Conservation (phyloP, 139 green algal genomes). For the Eudorina sp. region DNA sequence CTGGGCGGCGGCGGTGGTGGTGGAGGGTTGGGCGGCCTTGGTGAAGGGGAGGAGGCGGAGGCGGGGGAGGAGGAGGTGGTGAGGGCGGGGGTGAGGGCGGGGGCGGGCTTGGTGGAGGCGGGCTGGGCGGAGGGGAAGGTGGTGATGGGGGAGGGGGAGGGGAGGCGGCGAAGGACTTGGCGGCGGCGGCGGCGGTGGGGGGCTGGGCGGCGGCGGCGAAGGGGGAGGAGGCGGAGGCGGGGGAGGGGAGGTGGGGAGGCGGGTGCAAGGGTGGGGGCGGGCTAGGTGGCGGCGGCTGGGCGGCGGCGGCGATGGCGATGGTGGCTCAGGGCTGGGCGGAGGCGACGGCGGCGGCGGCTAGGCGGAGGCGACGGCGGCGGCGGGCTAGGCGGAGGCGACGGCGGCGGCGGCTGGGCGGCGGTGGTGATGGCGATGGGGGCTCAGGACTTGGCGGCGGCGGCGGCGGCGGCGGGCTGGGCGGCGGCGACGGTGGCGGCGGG, state of each 20-base stretch:
- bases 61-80: no score
- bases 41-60: no score
- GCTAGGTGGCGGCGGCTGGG: not conserved
- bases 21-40: no score
- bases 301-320: not conserved
- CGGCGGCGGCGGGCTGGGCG: conserved; percentile 1
- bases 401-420: not conserved
- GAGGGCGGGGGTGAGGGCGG: not conserved
- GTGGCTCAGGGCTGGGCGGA: no score
- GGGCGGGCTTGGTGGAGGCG: not conserved
- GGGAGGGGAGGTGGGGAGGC: no score
- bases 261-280: not conserved
- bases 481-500: not conserved
- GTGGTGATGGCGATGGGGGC: not conserved
- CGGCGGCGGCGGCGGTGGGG: not conserved
- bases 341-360: not conserved
- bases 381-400: not conserved
- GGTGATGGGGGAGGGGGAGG: not conserved
- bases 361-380: not conserved
- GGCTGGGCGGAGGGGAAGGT: not conserved
- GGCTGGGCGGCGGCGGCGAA: no score
- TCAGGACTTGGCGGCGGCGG: no score
- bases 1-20: not conserved
- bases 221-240: not conserved
- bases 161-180: no score